Percentiles rank a stretch among this genome's conserved stretches.
phyloP scores from a whole-genome alignment of 2,329 filamentous ascomycete genomes.

The Aspergillus persii region DNA sequence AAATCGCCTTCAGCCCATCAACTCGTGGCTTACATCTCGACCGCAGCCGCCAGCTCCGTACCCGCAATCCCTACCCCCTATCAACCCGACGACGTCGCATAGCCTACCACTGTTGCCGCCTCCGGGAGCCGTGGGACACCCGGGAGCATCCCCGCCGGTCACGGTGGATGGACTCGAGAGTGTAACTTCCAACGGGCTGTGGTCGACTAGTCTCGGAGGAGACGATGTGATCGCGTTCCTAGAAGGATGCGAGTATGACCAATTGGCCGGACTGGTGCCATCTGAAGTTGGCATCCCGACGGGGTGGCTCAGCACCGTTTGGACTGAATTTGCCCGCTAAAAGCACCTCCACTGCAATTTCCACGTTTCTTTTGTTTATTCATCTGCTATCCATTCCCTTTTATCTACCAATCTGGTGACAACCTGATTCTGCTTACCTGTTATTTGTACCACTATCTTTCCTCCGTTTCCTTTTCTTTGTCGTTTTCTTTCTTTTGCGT shows the following conservation, averaged over 20 bases:
- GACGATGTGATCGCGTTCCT: constrained; percentile 40
- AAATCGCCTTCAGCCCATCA: constrained; percentile 40
- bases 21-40: constrained; percentile 36
- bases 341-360: background rate
- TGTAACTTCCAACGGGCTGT: constrained; percentile 22
- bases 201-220: constrained; percentile 35
- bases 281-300: constrained; percentile 32
- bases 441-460: constrained; percentile 28
- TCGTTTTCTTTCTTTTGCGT: constrained; percentile 9
- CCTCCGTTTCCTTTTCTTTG: background rate
- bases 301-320: constrained; percentile 38
- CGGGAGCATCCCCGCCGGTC: constrained; percentile 30
- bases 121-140: constrained; percentile 31
- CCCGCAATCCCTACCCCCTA: constrained; percentile 39
- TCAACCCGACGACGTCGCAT: constrained; percentile 33
- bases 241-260: constrained; percentile 34
- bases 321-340: constrained; percentile 32
- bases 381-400: background rate
- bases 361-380: constrained; percentile 5
- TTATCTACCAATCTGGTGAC: background rate
- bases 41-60: constrained; percentile 34
- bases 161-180: constrained; percentile 28
- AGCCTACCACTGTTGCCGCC: constrained; percentile 36
- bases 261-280: constrained; percentile 25
- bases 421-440: constrained; percentile 3